Evolutionary conservation across 2,329 filamentous ascomycete species (phyloP).

Genomic region (Xylariaceae sp.): DNA sequence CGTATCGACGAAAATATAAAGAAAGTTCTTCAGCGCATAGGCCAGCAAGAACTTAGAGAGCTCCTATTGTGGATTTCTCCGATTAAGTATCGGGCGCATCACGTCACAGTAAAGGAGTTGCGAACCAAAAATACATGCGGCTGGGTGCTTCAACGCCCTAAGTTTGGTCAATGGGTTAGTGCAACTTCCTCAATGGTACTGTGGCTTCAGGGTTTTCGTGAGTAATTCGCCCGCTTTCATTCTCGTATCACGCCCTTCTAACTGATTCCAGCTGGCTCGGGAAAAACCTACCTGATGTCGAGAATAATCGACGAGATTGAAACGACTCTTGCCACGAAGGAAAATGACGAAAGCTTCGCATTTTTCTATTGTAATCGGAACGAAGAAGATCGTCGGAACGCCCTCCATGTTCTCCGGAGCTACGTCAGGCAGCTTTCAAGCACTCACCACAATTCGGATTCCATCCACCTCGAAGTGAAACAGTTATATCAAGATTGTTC

Average conservation of each 20-base stretch:
- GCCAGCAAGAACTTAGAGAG: background rate
- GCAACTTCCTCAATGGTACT: constrained; percentile 9
- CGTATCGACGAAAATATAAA: constrained; percentile 6
- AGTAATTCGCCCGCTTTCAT: background rate
- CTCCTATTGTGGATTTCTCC: constrained; percentile 10
- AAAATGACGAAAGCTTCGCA: constrained; percentile 13
- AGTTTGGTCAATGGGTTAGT: constrained; percentile 10
- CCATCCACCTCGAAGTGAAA: background rate
- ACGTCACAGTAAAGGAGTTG: constrained; percentile 1
- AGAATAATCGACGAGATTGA: constrained; percentile 6
- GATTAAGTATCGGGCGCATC: constrained; percentile 7
- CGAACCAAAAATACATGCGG: constrained; percentile 12
- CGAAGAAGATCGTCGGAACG: constrained; percentile 10
- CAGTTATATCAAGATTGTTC: background rate
- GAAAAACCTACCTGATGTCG: constrained; percentile 14
- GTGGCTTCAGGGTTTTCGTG: constrained; percentile 14
- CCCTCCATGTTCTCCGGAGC: constrained; percentile 12
- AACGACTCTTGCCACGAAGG: background rate
- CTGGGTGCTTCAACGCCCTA: constrained; percentile 7
- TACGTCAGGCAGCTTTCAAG: constrained; percentile 15
- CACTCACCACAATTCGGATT: background rate
- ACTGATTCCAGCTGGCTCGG: constrained; percentile 8
- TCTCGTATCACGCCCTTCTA: background rate
- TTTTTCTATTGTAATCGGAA: constrained; percentile 18
- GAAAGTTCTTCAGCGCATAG: constrained; percentile 2